Percentiles rank a stretch among this genome's conserved stretches.
These are phyloP conservation scores for Atractiella rhizophila DNA, from an alignment of 768 basidiomycete genomes.

Conservation along the genomic window DNA sequence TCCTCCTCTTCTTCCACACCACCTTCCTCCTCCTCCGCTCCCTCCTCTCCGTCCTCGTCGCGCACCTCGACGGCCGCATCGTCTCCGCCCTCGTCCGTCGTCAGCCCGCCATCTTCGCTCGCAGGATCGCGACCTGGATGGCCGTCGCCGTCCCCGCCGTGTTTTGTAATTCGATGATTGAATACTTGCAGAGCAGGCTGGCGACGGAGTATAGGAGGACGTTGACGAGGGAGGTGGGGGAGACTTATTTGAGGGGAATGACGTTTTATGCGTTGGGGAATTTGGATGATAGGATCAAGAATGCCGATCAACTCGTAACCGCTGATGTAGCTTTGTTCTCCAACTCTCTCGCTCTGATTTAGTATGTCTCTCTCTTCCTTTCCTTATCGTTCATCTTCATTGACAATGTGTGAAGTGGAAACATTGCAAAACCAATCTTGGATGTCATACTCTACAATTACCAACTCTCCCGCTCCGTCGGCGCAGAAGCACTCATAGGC, in stretches of 20 bases:
- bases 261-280: slow-evolving; percentile 77
- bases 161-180: slow-evolving; percentile 36
- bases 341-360: slow-evolving; percentile 69
- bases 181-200: slow-evolving; percentile 78
- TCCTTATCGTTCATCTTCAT: not conserved
- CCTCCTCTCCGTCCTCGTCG: slow-evolving; percentile 77
- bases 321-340: slow-evolving; percentile 88
- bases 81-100: slow-evolving; percentile 84
- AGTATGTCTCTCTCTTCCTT: slow-evolving; percentile 25
- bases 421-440: slow-evolving; percentile 73
- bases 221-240: slow-evolving; percentile 56
- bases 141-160: slow-evolving; percentile 51
- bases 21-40: slow-evolving; percentile 69
- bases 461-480: slow-evolving; percentile 76
- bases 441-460: slow-evolving; percentile 90
- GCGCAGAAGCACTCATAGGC: slow-evolving; percentile 66
- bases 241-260: slow-evolving; percentile 62
- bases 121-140: slow-evolving; percentile 71
- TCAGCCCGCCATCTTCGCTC: slow-evolving; percentile 46
- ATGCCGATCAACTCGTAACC: slow-evolving; percentile 92
- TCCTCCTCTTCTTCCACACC: slow-evolving; percentile 66
- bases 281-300: slow-evolving; percentile 60
- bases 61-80: slow-evolving; percentile 74
- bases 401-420: slow-evolving; percentile 18
- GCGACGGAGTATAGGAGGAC: slow-evolving; percentile 68